phyloP scores from a whole-genome alignment of 2,329 filamentous ascomycete species.

The Xylaria arbuscula region DNA sequence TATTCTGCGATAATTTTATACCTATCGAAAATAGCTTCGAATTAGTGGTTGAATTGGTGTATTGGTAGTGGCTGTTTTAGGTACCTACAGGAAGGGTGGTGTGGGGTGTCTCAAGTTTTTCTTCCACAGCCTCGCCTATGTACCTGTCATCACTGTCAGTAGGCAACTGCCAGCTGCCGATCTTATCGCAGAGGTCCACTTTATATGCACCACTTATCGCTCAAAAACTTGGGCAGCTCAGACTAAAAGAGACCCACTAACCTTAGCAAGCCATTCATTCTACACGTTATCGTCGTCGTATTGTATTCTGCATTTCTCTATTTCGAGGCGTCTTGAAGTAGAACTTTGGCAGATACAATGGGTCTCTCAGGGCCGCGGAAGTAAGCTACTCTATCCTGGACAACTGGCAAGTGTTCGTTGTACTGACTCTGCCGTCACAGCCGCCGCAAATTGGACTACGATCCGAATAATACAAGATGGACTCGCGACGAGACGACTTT shows the following conservation, averaged over 20 bases:
- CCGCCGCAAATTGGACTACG: constrained; percentile 79
- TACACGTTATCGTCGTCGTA: constrained; percentile 15
- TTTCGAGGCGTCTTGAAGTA: constrained; percentile 5
- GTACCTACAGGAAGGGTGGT: too few species aligned
- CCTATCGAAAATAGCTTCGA: too few species aligned
- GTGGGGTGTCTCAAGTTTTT: too few species aligned
- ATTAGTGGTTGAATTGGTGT: too few species aligned
- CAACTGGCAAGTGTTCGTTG: neutral
- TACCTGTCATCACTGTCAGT: neutral
- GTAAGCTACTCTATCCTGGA: constrained; percentile 34
- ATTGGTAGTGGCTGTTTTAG: too few species aligned
- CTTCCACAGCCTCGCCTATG: neutral
- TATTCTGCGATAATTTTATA: too few species aligned
- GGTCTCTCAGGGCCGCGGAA: constrained; percentile 46
- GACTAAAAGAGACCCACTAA: constrained; percentile 10
- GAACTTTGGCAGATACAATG: constrained; percentile 37
- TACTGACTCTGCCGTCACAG: constrained; percentile 42
- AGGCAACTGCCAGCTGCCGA: neutral
- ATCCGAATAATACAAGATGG: constrained; percentile 98
- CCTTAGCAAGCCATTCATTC: neutral
- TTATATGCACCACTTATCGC: constrained; percentile 22
- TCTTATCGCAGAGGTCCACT: constrained; percentile 24
- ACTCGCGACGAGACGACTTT: constrained; percentile 82
- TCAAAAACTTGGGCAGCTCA: constrained; percentile 35
- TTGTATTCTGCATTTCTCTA: constrained; percentile 18